Conservation (phyloP, 495 filamentous ascomycete genomes). For the Penicillium tannophilum region DNA sequence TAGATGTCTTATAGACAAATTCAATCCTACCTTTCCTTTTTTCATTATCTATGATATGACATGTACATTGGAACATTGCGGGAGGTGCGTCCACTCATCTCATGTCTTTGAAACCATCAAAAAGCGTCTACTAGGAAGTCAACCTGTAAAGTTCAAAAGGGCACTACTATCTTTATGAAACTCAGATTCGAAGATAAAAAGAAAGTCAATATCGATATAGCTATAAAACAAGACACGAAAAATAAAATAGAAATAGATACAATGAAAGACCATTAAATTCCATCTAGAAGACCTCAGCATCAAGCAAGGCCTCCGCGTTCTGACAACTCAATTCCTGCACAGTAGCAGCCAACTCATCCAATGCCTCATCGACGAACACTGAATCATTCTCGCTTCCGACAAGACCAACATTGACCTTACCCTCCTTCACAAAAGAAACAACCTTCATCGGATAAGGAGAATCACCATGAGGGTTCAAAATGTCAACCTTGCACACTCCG, state of each 20-base stretch:
- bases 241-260: neutral
- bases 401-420: constrained; percentile 37
- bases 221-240: constrained; percentile 1
- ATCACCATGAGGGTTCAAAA: constrained; percentile 42
- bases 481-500: constrained; percentile 35
- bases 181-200: neutral
- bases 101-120: neutral
- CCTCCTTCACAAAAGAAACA: constrained; percentile 39
- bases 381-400: constrained; percentile 37
- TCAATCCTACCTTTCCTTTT: neutral
- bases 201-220: neutral
- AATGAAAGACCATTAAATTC: neutral
- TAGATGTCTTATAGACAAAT: neutral
- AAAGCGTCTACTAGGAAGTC: no score
- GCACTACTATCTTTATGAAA: neutral
- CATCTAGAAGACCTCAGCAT: constrained; percentile 6
- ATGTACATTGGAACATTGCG: no score
- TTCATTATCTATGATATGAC: neutral
- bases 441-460: constrained; percentile 39
- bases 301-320: constrained; percentile 15
- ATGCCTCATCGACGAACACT: constrained; percentile 27
- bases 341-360: constrained; percentile 32
- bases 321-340: constrained; percentile 26
- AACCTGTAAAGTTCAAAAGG: no score
- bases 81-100: neutral